Conservation (phyloP, 2,329 filamentous ascomycete genomes). For the Fusarium keratoplasticum region DNA sequence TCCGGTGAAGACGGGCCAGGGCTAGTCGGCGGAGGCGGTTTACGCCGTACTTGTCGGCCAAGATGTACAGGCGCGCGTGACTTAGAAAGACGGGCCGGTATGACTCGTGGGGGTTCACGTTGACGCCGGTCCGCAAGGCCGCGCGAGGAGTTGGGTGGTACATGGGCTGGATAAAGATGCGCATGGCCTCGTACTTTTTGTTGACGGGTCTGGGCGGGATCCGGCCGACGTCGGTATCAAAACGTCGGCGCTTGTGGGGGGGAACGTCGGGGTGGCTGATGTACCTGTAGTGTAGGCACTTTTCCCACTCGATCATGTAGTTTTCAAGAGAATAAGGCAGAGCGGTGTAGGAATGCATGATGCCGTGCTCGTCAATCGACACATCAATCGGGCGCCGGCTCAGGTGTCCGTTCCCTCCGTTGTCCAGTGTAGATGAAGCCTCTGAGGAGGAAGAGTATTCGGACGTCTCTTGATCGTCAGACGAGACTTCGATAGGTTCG, state of each 20-base stretch:
- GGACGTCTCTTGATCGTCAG: not conserved
- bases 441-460: not conserved
- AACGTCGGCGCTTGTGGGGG: conserved; percentile 3
- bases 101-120: not conserved
- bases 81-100: conserved; percentile 33
- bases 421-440: conserved; percentile 21
- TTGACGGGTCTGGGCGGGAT: not conserved
- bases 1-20: conserved; percentile 34
- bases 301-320: conserved; percentile 17
- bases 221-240: not conserved
- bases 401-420: not conserved
- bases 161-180: not conserved
- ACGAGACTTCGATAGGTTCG: not conserved
- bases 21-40: conserved; percentile 26
- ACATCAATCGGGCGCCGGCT: not conserved
- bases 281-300: not conserved
- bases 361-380: not conserved
- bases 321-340: conserved; percentile 22
- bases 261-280: not conserved
- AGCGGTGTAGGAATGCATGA: not conserved
- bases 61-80: conserved; percentile 40
- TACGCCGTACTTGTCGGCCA: conserved; percentile 43
- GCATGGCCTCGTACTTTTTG: conserved; percentile 32
- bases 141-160: not conserved
- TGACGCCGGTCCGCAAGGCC: not conserved